Conservation (phyloP, 2,329 filamentous ascomycete genomes). For the Colletotrichum abscissum region DNA sequence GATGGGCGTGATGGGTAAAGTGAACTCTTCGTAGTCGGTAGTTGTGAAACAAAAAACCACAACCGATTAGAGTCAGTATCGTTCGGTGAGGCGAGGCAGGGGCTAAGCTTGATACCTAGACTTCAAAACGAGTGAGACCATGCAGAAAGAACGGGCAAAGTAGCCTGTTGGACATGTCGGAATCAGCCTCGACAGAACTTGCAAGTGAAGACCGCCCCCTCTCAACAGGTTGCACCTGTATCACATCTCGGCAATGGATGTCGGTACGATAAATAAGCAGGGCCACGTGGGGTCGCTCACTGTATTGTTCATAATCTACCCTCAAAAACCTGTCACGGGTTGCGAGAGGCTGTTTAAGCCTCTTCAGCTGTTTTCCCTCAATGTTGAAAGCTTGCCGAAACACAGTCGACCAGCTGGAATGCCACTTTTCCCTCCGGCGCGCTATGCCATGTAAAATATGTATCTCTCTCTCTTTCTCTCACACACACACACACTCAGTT, state of each 20-base stretch:
- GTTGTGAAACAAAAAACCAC: no score
- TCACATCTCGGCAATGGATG: background rate
- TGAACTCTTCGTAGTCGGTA: no score
- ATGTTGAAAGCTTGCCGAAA: conserved; percentile 22
- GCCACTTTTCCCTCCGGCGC: conserved; percentile 7
- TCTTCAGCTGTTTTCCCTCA: background rate
- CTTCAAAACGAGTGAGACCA: no score
- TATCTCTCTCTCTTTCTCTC: background rate
- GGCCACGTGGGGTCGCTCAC: background rate
- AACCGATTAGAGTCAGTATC: no score
- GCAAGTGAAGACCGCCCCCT: background rate
- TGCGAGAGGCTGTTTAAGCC: background rate
- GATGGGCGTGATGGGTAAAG: no score
- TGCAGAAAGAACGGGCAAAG: no score
- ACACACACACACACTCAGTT: background rate
- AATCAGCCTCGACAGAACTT: background rate
- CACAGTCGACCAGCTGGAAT: background rate
- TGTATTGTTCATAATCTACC: background rate
- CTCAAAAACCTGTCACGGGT: background rate
- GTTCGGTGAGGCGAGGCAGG: no score
- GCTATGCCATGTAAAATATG: conserved; percentile 28
- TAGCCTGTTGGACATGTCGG: no score
- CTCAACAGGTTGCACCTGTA: background rate
- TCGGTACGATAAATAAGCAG: background rate
- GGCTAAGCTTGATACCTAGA: no score